Evolutionary conservation across 2,329 filamentous ascomycete genomes (phyloP), one percentile per base, ranked within the genome.

Genomic region (Neoscytalidium dimidiatum): DNA sequence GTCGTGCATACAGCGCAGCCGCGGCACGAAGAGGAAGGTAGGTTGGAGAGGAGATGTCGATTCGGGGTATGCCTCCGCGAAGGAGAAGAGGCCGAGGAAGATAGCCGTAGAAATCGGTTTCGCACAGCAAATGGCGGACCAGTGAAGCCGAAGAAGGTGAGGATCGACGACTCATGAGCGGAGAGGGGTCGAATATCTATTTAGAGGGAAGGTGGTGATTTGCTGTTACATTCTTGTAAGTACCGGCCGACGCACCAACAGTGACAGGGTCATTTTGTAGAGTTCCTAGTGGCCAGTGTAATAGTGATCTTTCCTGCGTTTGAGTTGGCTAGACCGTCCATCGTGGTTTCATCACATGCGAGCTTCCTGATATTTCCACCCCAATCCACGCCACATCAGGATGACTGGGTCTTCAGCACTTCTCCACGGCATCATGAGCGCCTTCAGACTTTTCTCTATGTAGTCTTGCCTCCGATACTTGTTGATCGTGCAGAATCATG

Each of bases 181-280:
- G 56, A 46, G 56, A 60, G 56, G 21, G 28, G 26, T 29, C 13
- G n/a, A 49, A 14, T 49, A 29, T 52, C 56, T 60, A 60, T 60
- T 60, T 60, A 46, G 56, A 60, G 56, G 33, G n/a, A 3, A 19
- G 19, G 35, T 57, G 56, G 26, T 60, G 56, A 60, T 46, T 60
- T 60, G 56, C 28, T 60, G 56, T 46, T 60, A 46, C 56, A 60
- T 60, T 57, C 28, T 41, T 60, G 56, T 60, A 60, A 33, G 56
- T 60, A 46, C 26, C 41, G 56, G 13, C 49, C 49, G 31, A 52
- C 23, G 33, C 17, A 60, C 56, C 56, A 60, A 60, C 56, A 60
- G 19, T 41, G 38, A 19, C 56, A 44, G 56, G 56, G 56, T 41
- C 35, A 26, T 17, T 17, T 17, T 57, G 41, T 33, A n/a, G 26